Evolutionary conservation across 148 eudicot genomes (phyloP).

Genomic region (Arctostaphylos glauca): DNA sequence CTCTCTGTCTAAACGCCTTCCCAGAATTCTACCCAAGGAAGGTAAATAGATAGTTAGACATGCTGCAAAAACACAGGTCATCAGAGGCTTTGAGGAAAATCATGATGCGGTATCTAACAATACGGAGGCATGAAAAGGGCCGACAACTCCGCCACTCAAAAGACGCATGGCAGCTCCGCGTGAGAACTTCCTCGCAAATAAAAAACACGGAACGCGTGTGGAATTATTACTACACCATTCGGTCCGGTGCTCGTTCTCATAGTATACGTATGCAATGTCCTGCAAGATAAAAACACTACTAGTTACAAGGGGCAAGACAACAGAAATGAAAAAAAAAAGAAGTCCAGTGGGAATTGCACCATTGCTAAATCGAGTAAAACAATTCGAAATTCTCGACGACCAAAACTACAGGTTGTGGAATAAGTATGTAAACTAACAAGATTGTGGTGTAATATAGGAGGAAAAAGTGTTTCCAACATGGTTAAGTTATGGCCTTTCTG

Average conservation of each 20-base stretch:
- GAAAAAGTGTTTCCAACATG: neutral
- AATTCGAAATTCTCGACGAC: neutral
- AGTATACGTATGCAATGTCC: conserved; percentile 73
- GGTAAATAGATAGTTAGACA: neutral
- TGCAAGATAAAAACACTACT: conserved; percentile 26
- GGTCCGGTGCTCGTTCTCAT: conserved; percentile 72
- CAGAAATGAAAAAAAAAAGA: neutral
- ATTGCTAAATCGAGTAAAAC: neutral
- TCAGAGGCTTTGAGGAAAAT: conserved; percentile 10
- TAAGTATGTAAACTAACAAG: neutral
- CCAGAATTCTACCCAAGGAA: too few species aligned
- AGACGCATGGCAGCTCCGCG: conserved; percentile 88
- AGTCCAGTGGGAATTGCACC: neutral
- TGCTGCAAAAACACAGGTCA: neutral
- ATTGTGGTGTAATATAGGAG: neutral
- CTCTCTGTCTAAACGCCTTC: neutral
- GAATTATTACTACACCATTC: conserved; percentile 91
- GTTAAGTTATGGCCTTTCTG: neutral
- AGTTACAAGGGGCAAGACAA: neutral
- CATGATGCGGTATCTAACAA: conserved; percentile 24
- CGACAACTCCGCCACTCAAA: conserved; percentile 57
- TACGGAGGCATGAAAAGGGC: conserved; percentile 35
- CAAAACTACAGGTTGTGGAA: neutral
- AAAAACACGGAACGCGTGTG: conserved; percentile 68
- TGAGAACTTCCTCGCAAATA: conserved; percentile 89